Evolutionary conservation across 1,284 basidiomycete species (phyloP).

Genomic region (Schizopora paradoxa): DNA sequence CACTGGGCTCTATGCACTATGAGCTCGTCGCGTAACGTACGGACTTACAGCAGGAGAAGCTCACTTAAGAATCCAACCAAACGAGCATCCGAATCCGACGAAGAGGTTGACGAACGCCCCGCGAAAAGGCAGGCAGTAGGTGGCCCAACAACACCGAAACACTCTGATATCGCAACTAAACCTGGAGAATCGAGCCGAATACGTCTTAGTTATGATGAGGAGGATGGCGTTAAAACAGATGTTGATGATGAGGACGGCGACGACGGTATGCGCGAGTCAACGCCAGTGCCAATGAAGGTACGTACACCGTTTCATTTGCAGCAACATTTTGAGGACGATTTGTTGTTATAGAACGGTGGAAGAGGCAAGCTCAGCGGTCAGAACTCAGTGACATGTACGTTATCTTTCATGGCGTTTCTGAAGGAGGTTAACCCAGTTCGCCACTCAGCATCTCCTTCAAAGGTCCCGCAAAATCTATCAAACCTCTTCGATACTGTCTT

Average conservation of each 20-base stretch:
- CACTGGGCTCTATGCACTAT: too few relatives aligned
- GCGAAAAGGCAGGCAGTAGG: conserved; percentile 4
- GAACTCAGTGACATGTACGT: conserved; percentile 5
- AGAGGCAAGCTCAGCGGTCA: not conserved
- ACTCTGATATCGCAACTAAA: not conserved
- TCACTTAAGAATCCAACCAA: not conserved
- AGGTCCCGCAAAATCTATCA: conserved; percentile 30
- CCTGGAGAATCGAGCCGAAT: not conserved
- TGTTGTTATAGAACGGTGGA: not conserved
- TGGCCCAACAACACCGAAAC: not conserved
- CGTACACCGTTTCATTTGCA: too few relatives aligned
- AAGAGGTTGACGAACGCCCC: conserved; percentile 7
- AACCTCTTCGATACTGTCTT: conserved; percentile 30
- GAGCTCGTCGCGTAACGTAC: conserved; percentile 6
- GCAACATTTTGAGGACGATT: not conserved
- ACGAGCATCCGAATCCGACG: not conserved
- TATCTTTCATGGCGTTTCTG: conserved; percentile 14
- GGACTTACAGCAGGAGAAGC: conserved; percentile 12
- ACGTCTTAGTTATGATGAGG: not conserved
- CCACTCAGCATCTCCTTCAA: conserved; percentile 22
- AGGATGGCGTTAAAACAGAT: not conserved
- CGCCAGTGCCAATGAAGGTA: not conserved
- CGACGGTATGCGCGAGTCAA: not conserved
- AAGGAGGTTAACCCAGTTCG: conserved; percentile 13
- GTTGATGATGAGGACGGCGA: not conserved